Conservation (phyloP, 1,284 basidiomycete species). For the Rhodotorula sp. region DNA sequence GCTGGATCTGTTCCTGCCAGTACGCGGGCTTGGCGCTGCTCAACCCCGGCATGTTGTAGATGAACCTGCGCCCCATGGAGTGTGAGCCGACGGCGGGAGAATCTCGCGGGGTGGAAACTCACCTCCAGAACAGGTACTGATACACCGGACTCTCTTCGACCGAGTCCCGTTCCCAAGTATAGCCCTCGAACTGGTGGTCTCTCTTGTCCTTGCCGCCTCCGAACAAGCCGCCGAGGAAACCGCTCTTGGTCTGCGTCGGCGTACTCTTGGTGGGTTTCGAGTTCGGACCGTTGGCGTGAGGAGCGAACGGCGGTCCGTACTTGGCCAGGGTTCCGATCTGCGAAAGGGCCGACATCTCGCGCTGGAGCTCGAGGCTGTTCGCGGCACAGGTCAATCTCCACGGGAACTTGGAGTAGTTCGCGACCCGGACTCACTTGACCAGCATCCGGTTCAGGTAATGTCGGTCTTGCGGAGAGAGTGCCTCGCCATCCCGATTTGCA, state of each 20-base stretch:
- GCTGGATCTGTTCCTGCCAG: constrained; percentile 35
- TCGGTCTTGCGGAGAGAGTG: constrained; percentile 24
- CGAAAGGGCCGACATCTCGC: constrained; percentile 29
- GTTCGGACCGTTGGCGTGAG: constrained; percentile 36
- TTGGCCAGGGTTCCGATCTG: constrained; percentile 28
- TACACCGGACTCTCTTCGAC: constrained; percentile 23
- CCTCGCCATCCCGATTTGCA: background rate
- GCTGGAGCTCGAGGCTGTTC: constrained; percentile 33
- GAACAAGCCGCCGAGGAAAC: constrained; percentile 1
- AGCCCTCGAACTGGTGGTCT: constrained; percentile 23
- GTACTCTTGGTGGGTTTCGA: constrained; percentile 19
- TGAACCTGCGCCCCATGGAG: constrained; percentile 16
- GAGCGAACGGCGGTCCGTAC: constrained; percentile 33
- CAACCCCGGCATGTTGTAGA: constrained; percentile 29
- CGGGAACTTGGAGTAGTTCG: background rate
- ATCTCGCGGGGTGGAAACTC: background rate
- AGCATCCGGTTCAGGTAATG: constrained; percentile 38
- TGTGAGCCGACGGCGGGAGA: background rate
- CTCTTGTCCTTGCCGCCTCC: constrained; percentile 12
- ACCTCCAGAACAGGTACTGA: constrained; percentile 35
- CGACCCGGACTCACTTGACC: constrained; percentile 24
- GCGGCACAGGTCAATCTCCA: background rate
- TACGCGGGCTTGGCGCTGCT: constrained; percentile 28
- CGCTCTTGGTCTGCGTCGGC: background rate
- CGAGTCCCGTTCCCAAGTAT: constrained; percentile 16